A percentile compares a stretch with the other conserved stretches of the same genome.
Evolutionary conservation across 2,329 filamentous ascomycete species (phyloP).

Genomic region (Sphaerostilbella broomeana): DNA sequence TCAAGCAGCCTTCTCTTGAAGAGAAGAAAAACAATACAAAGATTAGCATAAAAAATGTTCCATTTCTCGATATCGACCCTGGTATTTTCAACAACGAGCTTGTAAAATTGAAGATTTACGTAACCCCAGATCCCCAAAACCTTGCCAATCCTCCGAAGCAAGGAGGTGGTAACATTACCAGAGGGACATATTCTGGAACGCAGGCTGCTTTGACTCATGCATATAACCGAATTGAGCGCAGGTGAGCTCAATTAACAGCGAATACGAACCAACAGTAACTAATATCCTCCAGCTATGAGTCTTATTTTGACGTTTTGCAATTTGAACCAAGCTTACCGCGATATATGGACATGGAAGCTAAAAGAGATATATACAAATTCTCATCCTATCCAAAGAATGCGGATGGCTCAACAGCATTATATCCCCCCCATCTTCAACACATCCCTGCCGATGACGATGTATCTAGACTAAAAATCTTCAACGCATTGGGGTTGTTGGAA

Average conservation of each 20-base stretch:
- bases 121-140: constrained; percentile 20
- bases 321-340: constrained; percentile 28
- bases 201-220: constrained; percentile 30
- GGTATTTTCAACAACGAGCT: constrained; percentile 29
- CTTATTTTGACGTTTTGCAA: constrained; percentile 29
- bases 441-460: constrained; percentile 23
- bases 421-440: constrained; percentile 26
- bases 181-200: constrained; percentile 29
- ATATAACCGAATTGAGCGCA: constrained; percentile 29
- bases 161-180: constrained; percentile 23
- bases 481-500: constrained; percentile 24
- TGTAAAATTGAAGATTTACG: constrained; percentile 24
- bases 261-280: no score
- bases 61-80: constrained; percentile 28
- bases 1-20: constrained; percentile 23
- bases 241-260: constrained; percentile 20
- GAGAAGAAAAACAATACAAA: constrained; percentile 21
- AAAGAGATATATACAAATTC: constrained; percentile 26
- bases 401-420: constrained; percentile 23
- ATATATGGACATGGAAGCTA: constrained; percentile 23
- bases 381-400: constrained; percentile 18
- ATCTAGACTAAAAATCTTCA: constrained; percentile 26
- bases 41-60: constrained; percentile 20
- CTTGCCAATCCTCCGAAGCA: constrained; percentile 17
- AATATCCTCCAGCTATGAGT: constrained; percentile 27